These are phyloP conservation scores for Magnusiomyces paraingens DNA, from an alignment of 1,139 yeast genomes.

Conservation along the genomic window DNA sequence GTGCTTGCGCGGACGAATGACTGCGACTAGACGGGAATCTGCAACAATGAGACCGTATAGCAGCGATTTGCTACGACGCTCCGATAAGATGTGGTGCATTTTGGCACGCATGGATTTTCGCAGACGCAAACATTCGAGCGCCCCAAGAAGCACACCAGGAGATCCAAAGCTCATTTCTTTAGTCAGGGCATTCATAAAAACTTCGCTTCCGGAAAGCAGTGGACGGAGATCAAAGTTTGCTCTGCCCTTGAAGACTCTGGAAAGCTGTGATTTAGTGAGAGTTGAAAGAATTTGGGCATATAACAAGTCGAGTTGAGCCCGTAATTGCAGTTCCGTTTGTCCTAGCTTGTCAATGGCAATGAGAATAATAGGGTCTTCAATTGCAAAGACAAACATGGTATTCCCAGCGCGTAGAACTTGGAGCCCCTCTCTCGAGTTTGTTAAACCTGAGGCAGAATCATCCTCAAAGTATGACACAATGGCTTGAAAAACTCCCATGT, in stretches of 20 bases:
- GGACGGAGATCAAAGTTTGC: conserved; percentile 79
- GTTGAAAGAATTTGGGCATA: conserved; percentile 78
- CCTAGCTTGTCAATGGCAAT: conserved; percentile 61
- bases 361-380: conserved; percentile 63
- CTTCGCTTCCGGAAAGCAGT: conserved; percentile 59
- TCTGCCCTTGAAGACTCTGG: conserved; percentile 59
- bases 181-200: conserved; percentile 57
- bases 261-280: conserved; percentile 66
- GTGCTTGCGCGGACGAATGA: conserved; percentile 57
- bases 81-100: conserved; percentile 41
- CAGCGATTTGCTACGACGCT: conserved; percentile 40
- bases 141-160: conserved; percentile 53
- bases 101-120: conserved; percentile 42
- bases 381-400: conserved; percentile 53
- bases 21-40: conserved; percentile 50
- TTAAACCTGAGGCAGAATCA: neutral
- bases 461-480: conserved; percentile 52
- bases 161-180: conserved; percentile 47
- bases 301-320: conserved; percentile 63
- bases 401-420: conserved; percentile 30
- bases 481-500: conserved; percentile 60
- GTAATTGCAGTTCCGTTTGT: conserved; percentile 49
- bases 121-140: conserved; percentile 52
- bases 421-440: conserved; percentile 19
- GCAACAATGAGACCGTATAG: conserved; percentile 59